Evolutionary conservation across 345 rosid genomes (phyloP), one percentile per base, ranked within the genome.

Genomic region (Melaleuca quinquenervia): DNA sequence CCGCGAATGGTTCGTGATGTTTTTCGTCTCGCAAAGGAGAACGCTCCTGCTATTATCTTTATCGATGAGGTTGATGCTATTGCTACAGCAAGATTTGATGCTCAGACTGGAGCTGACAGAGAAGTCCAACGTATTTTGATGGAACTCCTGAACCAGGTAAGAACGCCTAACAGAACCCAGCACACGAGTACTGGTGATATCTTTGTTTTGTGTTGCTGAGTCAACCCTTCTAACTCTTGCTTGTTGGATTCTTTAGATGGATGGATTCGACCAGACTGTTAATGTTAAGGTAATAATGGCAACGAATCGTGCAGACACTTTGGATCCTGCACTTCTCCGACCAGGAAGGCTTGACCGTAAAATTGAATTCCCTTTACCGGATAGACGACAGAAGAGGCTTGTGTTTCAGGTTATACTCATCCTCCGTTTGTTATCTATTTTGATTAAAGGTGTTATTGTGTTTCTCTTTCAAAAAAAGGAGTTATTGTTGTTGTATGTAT

Each of bases 1-100:
- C 99, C 99, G n/a, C 91, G 99, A 32, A 97, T 97, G 99, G 99
- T 97, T 80, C 98, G 99, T 85, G 99, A 96, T 93, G 99, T 97
- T 85, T 97, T 97, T 85, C 97, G 99, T 83, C 98, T 97, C 82
- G 99, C 99, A 2, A 97, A 97, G 88, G 99, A 97, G 90, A 97
- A 97, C 88, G 99, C 99, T 87, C 99, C 99, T 45, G 99, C 99
- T 75, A 97, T 97, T 84, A 97, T 97, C 87, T 97, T 97, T 83
- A 97, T 96, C 82, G 99, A 97, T 89, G 99, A 97, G 88, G 99
- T 97, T 9, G 99, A 97, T 91, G 98, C 99, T 76, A 97, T 97
- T 50, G 99, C 99, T 36, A 97, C 99, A 52, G 99, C 99, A 84
- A 93, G 99, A 93, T 97, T 97, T 91, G 99, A 97, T 91, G 99